These are phyloP conservation scores for Wallacemonas sp. DNA, from an alignment of 208 protist genomes.

Conservation along the genomic window DNA sequence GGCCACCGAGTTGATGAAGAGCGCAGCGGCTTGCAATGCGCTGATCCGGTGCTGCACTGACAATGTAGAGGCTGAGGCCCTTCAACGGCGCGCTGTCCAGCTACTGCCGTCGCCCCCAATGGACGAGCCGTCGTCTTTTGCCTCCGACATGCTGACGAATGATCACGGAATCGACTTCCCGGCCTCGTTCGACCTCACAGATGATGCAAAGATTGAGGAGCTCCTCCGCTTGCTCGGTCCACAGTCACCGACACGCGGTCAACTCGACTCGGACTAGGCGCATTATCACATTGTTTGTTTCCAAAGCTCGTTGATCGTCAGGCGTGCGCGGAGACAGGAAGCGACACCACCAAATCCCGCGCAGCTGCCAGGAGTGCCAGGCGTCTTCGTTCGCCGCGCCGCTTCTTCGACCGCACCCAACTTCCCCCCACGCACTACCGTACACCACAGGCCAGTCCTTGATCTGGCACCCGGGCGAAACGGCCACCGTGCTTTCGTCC, in stretches of 20 bases:
- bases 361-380: too few species aligned
- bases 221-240: slow-evolving; percentile 11
- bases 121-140: slow-evolving; percentile 4
- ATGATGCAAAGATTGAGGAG: slow-evolving; percentile 13
- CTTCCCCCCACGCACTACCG: too few species aligned
- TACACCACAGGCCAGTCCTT: too few species aligned
- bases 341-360: too few species aligned
- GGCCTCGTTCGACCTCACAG: background rate
- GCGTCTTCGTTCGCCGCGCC: too few species aligned
- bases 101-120: slow-evolving; percentile 25
- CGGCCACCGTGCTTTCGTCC: too few species aligned
- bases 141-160: background rate
- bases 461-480: too few species aligned
- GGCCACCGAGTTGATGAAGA: slow-evolving; percentile 25
- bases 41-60: slow-evolving; percentile 21
- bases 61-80: slow-evolving; percentile 7
- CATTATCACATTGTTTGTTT: too few species aligned
- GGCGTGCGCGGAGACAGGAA: too few species aligned
- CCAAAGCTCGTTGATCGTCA: too few species aligned
- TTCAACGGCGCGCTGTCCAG: slow-evolving; percentile 34
- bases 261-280: background rate
- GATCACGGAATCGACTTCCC: slow-evolving; percentile 3
- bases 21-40: slow-evolving; percentile 16
- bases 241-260: background rate
- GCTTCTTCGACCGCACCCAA: too few species aligned